Base-by-base conservation (phyloP, 352 stramenopile genomes). In the Stramenopiles sp. region DNA sequence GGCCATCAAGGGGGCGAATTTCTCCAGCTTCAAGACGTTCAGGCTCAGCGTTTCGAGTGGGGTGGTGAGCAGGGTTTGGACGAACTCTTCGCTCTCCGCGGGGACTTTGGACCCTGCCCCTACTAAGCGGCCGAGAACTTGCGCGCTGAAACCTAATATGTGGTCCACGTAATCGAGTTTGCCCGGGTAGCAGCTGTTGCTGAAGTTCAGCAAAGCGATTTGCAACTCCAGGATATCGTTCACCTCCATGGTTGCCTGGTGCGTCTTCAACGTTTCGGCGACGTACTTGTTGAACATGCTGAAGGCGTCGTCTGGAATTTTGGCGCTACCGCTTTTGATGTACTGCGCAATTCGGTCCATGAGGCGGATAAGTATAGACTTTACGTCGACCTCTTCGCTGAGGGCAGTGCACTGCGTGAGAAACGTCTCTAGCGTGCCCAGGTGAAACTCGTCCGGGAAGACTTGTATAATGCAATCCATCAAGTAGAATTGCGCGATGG, bases 391-490 rank as follows among this genome's bases (percentile, higher is more conserved):
- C 74, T 89, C 88, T 36, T 91, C 81, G 25, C 93, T 86, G 3
- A 98, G 82, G 68, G 89, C 83, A 25, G 84, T 84, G 76, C 95
- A 87, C 0, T 89, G 82, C 1, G 79, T 77, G 3, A 99, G 80
- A 32, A 98, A 85, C 48, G 84, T 81, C 0, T 89, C 84, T 32
- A 99, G 83, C n/a, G 94, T 98, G 43, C 91, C 84, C 31, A 98
- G 80, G 75, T 99, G 94, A 84, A 96, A 98, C 68, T 98, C 93
- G 79, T 97, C 90, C 0, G 94, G 94, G 76, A 99, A 99, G 6
- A 90, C 86, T 49, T 79, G 25, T 73, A 98, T 95, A 74, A 99
- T 87, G 79, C 92, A 98, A 81, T 99, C 94, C 82, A 98, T 88
- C 32, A 99, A 78, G 77, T 99, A 99, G n/a, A 94, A 85, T 81